These are phyloP conservation scores for Calonectria hongkongensis DNA, from an alignment of 2,329 filamentous ascomycete species.

Conservation along the genomic window DNA sequence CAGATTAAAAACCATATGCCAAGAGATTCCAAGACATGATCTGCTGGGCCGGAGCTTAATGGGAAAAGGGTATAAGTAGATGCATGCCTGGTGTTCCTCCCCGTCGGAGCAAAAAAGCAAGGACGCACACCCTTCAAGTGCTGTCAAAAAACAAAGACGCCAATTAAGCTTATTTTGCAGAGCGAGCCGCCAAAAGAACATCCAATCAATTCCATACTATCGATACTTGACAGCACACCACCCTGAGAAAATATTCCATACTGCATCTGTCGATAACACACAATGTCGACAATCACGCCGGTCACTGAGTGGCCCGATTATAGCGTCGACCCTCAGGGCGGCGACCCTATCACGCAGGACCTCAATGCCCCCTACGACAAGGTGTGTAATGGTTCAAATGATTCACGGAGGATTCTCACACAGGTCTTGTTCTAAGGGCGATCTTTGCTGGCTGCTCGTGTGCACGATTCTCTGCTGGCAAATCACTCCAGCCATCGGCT, in stretches of 20 bases:
- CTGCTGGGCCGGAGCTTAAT: not conserved
- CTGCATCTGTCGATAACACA: not conserved
- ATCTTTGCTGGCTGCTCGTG: conserved; percentile 65
- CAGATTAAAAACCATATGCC: conserved; percentile 21
- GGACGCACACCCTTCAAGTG: not conserved
- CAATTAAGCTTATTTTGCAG: conserved; percentile 19
- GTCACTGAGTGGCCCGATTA: conserved; percentile 66
- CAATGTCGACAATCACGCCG: conserved; percentile 46
- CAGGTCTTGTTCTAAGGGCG: conserved; percentile 54
- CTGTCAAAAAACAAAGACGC: not conserved
- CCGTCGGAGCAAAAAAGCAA: conserved; percentile 7
- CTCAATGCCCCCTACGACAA: conserved; percentile 67
- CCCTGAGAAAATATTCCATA: not conserved
- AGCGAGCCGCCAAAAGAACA: not conserved
- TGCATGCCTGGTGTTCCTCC: not conserved
- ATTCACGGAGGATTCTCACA: conserved; percentile 20
- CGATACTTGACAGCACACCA: not conserved
- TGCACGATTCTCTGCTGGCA: conserved; percentile 62
- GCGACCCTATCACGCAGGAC: conserved; percentile 65
- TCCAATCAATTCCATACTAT: not conserved
- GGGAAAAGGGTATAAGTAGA: conserved; percentile 24
- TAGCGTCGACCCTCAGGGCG: conserved; percentile 61
- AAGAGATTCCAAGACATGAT: conserved; percentile 21
- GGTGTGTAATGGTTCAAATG: conserved; percentile 37
- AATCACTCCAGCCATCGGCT: conserved; percentile 63